These are phyloP conservation scores for Salix arbutifolia DNA, from an alignment of 345 rosid genomes.

Conservation along the genomic window DNA sequence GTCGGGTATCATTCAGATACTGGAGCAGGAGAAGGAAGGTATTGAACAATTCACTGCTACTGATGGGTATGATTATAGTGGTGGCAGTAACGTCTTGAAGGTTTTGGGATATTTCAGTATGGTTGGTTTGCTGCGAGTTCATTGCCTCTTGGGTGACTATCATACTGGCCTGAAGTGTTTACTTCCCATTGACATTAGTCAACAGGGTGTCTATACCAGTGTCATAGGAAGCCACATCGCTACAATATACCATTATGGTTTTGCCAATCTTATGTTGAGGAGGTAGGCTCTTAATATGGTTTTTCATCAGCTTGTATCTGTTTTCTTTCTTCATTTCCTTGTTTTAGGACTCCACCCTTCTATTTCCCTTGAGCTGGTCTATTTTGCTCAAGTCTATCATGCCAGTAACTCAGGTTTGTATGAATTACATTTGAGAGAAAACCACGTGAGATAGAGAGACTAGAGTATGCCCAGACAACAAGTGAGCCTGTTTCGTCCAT, in stretches of 20 bases:
- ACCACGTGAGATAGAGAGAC: background rate
- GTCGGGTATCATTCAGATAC: background rate
- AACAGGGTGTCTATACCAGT: constrained; percentile 85
- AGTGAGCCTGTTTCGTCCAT: background rate
- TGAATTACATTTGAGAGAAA: background rate
- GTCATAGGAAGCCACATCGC: constrained; percentile 94
- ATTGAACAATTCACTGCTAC: constrained; percentile 90
- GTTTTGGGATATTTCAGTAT: constrained; percentile 96
- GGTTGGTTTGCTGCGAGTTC: constrained; percentile 93
- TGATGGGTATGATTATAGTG: constrained; percentile 92
- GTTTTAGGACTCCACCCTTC: background rate
- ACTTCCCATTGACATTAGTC: constrained; percentile 87
- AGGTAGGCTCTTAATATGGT: constrained; percentile 42
- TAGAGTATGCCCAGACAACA: background rate
- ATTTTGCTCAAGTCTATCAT: background rate
- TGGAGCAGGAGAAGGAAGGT: constrained; percentile 66
- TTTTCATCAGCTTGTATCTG: background rate
- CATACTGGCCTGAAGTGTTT: constrained; percentile 91
- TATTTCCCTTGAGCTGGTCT: background rate
- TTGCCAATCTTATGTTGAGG: constrained; percentile 94
- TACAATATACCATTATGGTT: constrained; percentile 92
- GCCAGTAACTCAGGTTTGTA: background rate
- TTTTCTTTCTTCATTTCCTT: background rate
- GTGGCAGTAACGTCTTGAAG: constrained; percentile 96
- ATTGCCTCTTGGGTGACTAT: constrained; percentile 94